Conservation (phyloP, 2,329 filamentous ascomycete species). For the Xylariaceae sp. region DNA sequence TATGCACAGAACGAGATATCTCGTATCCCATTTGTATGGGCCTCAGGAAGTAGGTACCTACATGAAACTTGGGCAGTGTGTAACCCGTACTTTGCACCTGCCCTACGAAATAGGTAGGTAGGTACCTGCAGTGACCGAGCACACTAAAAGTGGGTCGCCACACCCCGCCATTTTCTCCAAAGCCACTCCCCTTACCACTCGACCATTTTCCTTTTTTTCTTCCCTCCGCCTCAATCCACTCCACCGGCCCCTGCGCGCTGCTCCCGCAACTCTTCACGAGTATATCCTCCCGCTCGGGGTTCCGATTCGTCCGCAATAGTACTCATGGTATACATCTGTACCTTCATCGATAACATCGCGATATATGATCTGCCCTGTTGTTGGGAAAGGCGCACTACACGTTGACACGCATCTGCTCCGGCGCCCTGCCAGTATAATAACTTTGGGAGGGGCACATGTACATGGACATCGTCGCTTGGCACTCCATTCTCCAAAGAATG, state of each 20-base stretch:
- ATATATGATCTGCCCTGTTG: not conserved
- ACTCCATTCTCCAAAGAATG: conserved; percentile 3
- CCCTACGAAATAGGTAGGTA: no score
- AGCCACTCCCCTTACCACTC: conserved; percentile 15
- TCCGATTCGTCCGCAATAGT: conserved; percentile 13
- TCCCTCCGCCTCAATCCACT: conserved; percentile 8
- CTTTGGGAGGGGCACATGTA: not conserved
- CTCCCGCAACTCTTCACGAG: conserved; percentile 10
- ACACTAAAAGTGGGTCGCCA: not conserved
- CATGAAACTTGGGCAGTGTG: not conserved
- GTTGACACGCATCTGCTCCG: not conserved
- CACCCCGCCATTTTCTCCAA: not conserved
- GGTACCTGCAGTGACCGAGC: not conserved
- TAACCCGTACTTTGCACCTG: no score
- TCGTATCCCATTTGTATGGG: not conserved
- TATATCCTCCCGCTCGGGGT: conserved; percentile 12
- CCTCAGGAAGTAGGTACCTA: not conserved
- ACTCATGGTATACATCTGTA: not conserved
- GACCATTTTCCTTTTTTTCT: conserved; percentile 13
- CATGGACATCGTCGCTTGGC: not conserved
- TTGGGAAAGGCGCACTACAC: not conserved
- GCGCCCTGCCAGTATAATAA: not conserved
- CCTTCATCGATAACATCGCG: not conserved
- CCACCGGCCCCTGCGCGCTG: not conserved
- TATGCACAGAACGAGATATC: not conserved